phyloP scores from a whole-genome alignment of 2,329 filamentous ascomycete genomes.

The Thermoascus crustaceus region DNA sequence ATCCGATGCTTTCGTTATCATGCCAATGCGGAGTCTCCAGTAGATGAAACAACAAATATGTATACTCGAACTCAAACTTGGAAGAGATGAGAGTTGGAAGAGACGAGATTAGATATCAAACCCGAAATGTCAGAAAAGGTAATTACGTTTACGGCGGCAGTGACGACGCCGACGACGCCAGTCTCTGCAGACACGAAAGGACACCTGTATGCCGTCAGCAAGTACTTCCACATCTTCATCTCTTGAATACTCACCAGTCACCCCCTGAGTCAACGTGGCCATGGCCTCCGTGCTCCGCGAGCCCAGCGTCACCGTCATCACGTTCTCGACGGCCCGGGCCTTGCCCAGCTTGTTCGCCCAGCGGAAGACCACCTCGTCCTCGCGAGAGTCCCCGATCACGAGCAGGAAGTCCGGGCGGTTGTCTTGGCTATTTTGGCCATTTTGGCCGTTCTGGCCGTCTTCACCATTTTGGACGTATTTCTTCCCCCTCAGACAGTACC shows the following conservation, averaged over 20 bases:
- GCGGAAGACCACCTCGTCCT: conserved; percentile 87
- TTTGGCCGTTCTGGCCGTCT: no score
- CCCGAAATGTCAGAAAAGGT: no score
- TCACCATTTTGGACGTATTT: no score
- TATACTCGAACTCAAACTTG: no score
- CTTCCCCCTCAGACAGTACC: conserved; percentile 51
- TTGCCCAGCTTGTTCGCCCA: conserved; percentile 77
- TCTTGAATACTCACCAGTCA: conserved; percentile 72
- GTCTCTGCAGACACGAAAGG: conserved; percentile 46
- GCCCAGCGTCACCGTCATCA: conserved; percentile 79
- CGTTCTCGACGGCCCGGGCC: conserved; percentile 53
- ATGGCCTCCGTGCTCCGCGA: conserved; percentile 81
- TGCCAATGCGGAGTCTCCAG: no score
- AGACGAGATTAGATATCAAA: no score
- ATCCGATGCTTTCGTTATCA: no score
- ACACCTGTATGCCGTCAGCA: conserved; percentile 34
- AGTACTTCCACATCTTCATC: no score
- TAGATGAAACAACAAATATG: no score
- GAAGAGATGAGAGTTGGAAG: conserved; percentile 1
- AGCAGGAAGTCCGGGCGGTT: conserved; percentile 70
- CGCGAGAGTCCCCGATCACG: conserved; percentile 81
- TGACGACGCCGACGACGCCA: conserved; percentile 25
- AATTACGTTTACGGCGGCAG: background rate
- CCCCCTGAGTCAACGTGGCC: conserved; percentile 79
- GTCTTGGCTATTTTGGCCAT: no score